phyloP scores from a whole-genome alignment of 352 stramenopile species.

The Phytophthora boehmeriae region DNA sequence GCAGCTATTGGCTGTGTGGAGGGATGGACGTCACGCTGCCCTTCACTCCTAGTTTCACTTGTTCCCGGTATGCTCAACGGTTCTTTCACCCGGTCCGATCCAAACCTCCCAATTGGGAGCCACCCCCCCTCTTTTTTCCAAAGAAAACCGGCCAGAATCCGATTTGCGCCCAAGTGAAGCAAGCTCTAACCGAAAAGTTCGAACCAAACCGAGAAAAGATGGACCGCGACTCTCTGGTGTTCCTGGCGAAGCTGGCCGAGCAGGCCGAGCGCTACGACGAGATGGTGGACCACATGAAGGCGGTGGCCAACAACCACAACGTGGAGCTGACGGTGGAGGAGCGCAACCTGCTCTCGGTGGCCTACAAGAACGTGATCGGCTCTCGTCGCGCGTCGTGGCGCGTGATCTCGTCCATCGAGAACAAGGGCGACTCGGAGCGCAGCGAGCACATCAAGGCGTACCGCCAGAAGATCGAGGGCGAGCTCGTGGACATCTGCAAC shows the following conservation, averaged over 20 bases:
- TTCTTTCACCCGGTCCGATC: slow-evolving; percentile 22
- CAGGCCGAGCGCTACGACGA: slow-evolving; percentile 91
- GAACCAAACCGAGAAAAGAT: slow-evolving; percentile 41
- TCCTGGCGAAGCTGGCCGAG: slow-evolving; percentile 84
- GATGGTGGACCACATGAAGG: slow-evolving; percentile 98
- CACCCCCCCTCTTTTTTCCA: slow-evolving; percentile 31
- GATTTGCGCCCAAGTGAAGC: slow-evolving; percentile 59
- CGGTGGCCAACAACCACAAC: slow-evolving; percentile 96
- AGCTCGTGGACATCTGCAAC: slow-evolving; percentile 97
- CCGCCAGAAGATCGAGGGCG: slow-evolving; percentile 96
- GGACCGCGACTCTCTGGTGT: slow-evolving; percentile 82
- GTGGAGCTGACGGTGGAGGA: slow-evolving; percentile 98
- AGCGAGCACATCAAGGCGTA: slow-evolving; percentile 92
- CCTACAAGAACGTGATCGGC: slow-evolving; percentile 99
- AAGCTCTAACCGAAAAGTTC: slow-evolving; percentile 9
- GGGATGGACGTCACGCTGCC: too few relatives aligned
- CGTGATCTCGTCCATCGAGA: slow-evolving; percentile 98
- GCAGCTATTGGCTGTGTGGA: too few relatives aligned
- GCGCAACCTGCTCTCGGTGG: slow-evolving; percentile 96
- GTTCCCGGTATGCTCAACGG: neutral
- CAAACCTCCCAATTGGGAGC: neutral
- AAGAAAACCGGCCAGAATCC: slow-evolving; percentile 44
- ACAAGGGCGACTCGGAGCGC: slow-evolving; percentile 96
- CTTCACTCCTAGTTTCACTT: too few relatives aligned
- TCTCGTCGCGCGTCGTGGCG: slow-evolving; percentile 98